These are phyloP conservation scores for Phaffia rhodozyma DNA, from an alignment of 1,284 basidiomycete genomes.

Conservation along the genomic window DNA sequence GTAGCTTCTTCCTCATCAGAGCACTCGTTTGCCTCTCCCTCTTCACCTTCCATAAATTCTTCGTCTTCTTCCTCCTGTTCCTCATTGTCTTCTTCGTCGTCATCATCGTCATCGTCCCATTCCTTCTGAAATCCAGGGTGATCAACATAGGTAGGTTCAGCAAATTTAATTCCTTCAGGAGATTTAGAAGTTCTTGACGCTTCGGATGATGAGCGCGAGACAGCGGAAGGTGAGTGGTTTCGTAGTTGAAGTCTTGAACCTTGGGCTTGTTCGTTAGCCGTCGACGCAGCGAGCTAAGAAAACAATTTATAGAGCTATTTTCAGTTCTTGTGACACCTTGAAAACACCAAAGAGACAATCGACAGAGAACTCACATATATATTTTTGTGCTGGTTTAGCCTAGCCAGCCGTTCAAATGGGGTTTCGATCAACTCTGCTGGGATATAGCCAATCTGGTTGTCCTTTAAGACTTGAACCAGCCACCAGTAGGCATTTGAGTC, in stretches of 20 bases:
- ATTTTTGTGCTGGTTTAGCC: conserved; percentile 95
- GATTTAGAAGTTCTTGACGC: conserved; percentile 20
- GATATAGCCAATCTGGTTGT: conserved; percentile 98
- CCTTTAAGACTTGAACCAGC: conserved; percentile 91
- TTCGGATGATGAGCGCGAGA: conserved; percentile 16
- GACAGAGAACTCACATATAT: conserved; percentile 61
- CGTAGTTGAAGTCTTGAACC: conserved; percentile 14
- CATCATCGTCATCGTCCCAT: conserved; percentile 61
- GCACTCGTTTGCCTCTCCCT: conserved; percentile 16
- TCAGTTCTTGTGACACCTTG: not conserved
- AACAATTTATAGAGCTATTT: no score
- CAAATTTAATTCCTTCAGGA: conserved; percentile 35
- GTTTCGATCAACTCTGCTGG: conserved; percentile 99
- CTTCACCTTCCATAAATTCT: conserved; percentile 21
- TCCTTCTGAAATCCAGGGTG: conserved; percentile 46
- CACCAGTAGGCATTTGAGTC: conserved; percentile 98
- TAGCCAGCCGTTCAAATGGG: conserved; percentile 85
- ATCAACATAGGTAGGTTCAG: conserved; percentile 41
- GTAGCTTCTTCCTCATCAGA: not conserved
- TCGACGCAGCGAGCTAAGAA: conserved; percentile 28
- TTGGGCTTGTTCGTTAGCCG: conserved; percentile 24
- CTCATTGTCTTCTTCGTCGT: conserved; percentile 40
- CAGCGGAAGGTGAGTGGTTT: conserved; percentile 4
- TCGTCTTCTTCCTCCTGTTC: conserved; percentile 20
- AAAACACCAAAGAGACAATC: not conserved